A percentile compares a stretch with the other conserved stretches of the same genome.
phyloP scores from a whole-genome alignment of 257 asterid genomes.

The Solanum virginianum region DNA sequence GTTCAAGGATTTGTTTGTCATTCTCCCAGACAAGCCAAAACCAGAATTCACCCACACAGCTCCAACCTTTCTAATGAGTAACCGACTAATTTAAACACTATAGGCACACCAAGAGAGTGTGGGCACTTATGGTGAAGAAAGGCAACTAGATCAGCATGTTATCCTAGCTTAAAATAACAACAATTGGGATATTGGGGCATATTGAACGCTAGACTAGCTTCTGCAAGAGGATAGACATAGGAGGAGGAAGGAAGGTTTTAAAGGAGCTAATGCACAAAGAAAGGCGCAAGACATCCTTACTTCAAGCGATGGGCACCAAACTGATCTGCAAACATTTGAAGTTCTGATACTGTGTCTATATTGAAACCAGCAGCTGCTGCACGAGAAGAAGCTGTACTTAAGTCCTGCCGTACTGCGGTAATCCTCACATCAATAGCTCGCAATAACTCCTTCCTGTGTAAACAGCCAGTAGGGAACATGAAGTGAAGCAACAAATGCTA shows the following conservation, averaged over 20 bases:
- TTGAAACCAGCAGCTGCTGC: conserved; percentile 83
- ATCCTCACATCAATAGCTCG: conserved; percentile 91
- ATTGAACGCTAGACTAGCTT: background rate
- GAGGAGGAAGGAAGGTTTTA: background rate
- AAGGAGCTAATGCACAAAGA: background rate
- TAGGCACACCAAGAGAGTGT: background rate
- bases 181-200: background rate
- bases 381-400: conserved; percentile 53
- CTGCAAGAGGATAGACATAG: background rate
- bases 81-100: background rate
- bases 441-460: conserved; percentile 68
- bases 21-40: background rate
- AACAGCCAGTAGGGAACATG: background rate
- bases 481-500: background rate
- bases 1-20: background rate
- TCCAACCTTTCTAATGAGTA: background rate
- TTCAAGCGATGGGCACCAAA: conserved; percentile 68
- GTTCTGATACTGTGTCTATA: conserved; percentile 57
- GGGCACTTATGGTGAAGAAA: background rate
- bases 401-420: conserved; percentile 67
- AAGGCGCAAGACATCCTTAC: conserved; percentile 28
- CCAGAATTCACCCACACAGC: background rate
- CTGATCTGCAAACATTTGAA: conserved; percentile 68
- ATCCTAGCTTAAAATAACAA: background rate
- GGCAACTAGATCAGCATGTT: background rate